Base-by-base conservation (phyloP, 2,329 filamentous ascomycete genomes). In the Plectosphaerella sp. region DNA sequence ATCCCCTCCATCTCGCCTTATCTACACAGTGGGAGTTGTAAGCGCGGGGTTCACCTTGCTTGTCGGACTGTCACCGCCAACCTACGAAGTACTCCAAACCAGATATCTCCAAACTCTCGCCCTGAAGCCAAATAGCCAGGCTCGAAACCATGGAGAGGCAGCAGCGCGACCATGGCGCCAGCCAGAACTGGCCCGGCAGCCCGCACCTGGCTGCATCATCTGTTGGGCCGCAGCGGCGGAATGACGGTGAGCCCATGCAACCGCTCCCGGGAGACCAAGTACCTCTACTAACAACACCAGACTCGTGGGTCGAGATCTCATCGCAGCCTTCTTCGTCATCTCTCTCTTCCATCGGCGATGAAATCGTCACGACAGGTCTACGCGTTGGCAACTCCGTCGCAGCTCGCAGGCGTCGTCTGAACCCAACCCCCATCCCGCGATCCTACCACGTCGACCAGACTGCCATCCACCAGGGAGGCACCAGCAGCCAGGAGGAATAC, bases 281-380 rank as follows among this genome's bases (percentile, higher is more conserved):
- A 15, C 18, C 10, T 24, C n/a, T 28, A 16, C 55, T 57, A 36
- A 57, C 51, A 41, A 24, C 47, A 52, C 59, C 75, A 92, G 94
- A 97, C 74, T 97, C 94, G 9, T 99, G 94, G 94, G 84, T 97
- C 61, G 93, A 99, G 68, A 85, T 99, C 55, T 84, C 88, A 46
- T 97, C 93, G 4, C 90, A 94, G 61, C 91, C 93, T 8, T 97
- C 93, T 0, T 96, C 93, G 2, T 96, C 93, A 3, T 97, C 92
- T 14, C 76, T 96, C 12, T 96, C 92, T 18, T 96, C 84, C 50
- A 84, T 87, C 64, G 82, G 81, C 57, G 91, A 96, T 59, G 92
- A 97, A 64, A 93, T 96, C 59, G 88, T 96, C 58, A 96, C 91
- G 2, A 94, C 90, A 5, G 92, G 92, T 24, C 79, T 97, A 42